Percentiles rank a stretch among this genome's conserved stretches.
Evolutionary conservation across 495 filamentous ascomycete species (phyloP).

Genomic region (Hapsidospora chrysogenum): DNA sequence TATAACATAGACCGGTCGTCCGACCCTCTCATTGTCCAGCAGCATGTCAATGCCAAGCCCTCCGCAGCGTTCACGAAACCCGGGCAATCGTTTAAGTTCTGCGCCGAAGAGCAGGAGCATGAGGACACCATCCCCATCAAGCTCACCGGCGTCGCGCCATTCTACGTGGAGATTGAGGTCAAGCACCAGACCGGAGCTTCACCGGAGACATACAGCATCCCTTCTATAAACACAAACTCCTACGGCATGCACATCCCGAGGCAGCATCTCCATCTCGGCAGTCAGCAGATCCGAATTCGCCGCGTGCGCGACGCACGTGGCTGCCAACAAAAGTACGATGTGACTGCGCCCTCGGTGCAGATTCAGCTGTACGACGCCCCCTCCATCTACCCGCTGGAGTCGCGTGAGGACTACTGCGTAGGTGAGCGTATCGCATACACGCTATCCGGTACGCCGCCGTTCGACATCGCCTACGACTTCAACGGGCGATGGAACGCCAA

Average conservation of each 20-base stretch:
- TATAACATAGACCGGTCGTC: constrained; percentile 61
- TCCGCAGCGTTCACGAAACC: constrained; percentile 65
- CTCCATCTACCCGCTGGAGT: constrained; percentile 70
- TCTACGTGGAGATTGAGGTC: constrained; percentile 77
- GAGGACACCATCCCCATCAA: constrained; percentile 77
- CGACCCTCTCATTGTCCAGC: constrained; percentile 51
- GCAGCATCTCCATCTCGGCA: constrained; percentile 62
- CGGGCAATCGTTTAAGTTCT: constrained; percentile 91
- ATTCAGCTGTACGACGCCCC: constrained; percentile 85
- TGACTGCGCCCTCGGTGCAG: constrained; percentile 54
- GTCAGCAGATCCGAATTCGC: constrained; percentile 71
- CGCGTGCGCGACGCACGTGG: constrained; percentile 74
- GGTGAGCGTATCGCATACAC: constrained; percentile 85
- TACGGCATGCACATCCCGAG: constrained; percentile 75
- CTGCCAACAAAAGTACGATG: constrained; percentile 56
- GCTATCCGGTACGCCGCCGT: constrained; percentile 73
- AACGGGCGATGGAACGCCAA: constrained; percentile 63
- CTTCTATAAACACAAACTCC: constrained; percentile 52
- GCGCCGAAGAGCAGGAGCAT: constrained; percentile 61
- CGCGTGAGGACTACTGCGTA: constrained; percentile 82
- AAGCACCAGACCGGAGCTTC: constrained; percentile 71
- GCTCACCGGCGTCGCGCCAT: constrained; percentile 70
- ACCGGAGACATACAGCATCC: constrained; percentile 62
- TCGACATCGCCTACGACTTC: constrained; percentile 86
- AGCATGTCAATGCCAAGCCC: constrained; percentile 68